These are phyloP conservation scores for Rhodotorula paludigena DNA, from an alignment of 768 basidiomycete species.

Conservation along the genomic window DNA sequence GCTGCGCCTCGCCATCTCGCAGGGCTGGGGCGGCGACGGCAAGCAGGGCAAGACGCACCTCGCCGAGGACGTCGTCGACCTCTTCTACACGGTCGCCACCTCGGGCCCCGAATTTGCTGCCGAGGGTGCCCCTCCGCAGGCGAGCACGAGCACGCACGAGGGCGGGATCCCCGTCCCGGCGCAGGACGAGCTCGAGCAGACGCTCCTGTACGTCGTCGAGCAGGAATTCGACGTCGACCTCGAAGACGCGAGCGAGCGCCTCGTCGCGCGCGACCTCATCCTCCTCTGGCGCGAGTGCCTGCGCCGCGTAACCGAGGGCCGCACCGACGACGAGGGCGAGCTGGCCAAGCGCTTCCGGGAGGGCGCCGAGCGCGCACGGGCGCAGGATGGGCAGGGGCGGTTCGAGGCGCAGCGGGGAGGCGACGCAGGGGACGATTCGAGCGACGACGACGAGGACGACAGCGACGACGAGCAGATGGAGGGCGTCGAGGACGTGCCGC, in stretches of 20 bases:
- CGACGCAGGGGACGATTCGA: slow-evolving; percentile 45
- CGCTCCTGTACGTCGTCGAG: slow-evolving; percentile 72
- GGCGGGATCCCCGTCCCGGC: slow-evolving; percentile 53
- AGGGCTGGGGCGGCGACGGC: slow-evolving; percentile 66
- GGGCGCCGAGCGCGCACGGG: slow-evolving; percentile 59
- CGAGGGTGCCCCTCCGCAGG: slow-evolving; percentile 5
- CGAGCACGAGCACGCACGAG: slow-evolving; percentile 4
- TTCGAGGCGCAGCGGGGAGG: slow-evolving; percentile 11
- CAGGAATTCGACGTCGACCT: slow-evolving; percentile 81
- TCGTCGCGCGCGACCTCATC: slow-evolving; percentile 68
- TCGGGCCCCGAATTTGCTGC: slow-evolving; percentile 9
- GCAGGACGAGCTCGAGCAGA: slow-evolving; percentile 70
- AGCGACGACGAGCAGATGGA: slow-evolving; percentile 20
- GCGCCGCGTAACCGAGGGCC: slow-evolving; percentile 44
- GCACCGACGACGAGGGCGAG: slow-evolving; percentile 52
- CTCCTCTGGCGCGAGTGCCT: slow-evolving; percentile 55
- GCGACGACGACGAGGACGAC: slow-evolving; percentile 48
- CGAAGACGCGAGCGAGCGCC: slow-evolving; percentile 76
- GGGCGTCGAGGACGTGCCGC: slow-evolving; percentile 49
- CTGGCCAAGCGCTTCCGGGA: slow-evolving; percentile 62
- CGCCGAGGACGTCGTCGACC: slow-evolving; percentile 58
- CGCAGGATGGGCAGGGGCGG: slow-evolving; percentile 51
- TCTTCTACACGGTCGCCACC: slow-evolving; percentile 54
- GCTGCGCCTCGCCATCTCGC: slow-evolving; percentile 75
- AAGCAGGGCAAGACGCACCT: slow-evolving; percentile 45